Evolutionary conservation across 805 yeast species (phyloP).

Genomic region (Starmerella bombi): DNA sequence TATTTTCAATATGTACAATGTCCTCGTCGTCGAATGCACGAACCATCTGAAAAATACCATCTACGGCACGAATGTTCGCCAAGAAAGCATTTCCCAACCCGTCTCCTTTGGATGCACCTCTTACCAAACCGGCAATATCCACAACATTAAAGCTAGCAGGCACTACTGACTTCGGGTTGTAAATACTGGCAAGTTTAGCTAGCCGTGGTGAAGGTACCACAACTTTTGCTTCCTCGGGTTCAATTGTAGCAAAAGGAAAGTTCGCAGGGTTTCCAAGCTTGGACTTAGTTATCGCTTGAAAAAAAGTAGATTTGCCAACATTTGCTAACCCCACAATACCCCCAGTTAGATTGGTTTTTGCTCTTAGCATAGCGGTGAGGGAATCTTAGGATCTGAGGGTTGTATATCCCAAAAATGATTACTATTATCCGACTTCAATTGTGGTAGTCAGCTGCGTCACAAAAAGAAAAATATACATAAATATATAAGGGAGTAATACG

Average conservation of each 20-base stretch:
- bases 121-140: slow-evolving; percentile 59
- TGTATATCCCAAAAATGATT: too few relatives aligned
- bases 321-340: slow-evolving; percentile 54
- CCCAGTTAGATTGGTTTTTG: slow-evolving; percentile 25
- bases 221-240: slow-evolving; percentile 53
- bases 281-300: slow-evolving; percentile 48
- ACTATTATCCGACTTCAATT: too few relatives aligned
- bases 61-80: slow-evolving; percentile 56
- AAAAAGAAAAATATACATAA: too few relatives aligned
- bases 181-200: slow-evolving; percentile 36
- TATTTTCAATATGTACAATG: slow-evolving; percentile 52
- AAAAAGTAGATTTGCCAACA: slow-evolving; percentile 48
- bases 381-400: too few relatives aligned
- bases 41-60: slow-evolving; percentile 57
- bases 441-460: too few relatives aligned
- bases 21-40: slow-evolving; percentile 52
- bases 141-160: slow-evolving; percentile 46
- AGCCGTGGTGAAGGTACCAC: slow-evolving; percentile 40
- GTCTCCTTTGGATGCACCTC: slow-evolving; percentile 51
- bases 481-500: too few relatives aligned
- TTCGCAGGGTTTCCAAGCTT: slow-evolving; percentile 52
- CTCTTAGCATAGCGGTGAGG: slow-evolving; percentile 6
- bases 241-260: slow-evolving; percentile 65
- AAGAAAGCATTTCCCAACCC: slow-evolving; percentile 66
- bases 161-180: slow-evolving; percentile 37